Evolutionary conservation across 73 alveolate species (phyloP), one percentile per base, ranked within the genome.

Genomic region (Loxodes magnus): DNA sequence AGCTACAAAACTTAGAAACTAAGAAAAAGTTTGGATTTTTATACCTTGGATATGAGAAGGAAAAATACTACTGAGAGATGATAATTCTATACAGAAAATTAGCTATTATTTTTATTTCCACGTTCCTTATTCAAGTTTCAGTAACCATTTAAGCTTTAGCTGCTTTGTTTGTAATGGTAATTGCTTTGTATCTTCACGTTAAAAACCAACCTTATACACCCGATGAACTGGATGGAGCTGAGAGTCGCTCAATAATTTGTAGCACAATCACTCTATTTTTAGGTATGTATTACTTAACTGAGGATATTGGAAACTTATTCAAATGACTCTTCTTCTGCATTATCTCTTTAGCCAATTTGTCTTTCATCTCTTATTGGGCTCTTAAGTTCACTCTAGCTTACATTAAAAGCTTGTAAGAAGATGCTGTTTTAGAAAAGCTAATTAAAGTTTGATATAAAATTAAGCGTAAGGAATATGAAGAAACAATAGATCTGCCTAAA

Each of bases 51-150:
- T 59, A 51, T 50, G n/a, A 59, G 21, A 23, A 43, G 17, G 38
- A 51, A 23, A 54, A 36, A 0, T 59, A 6, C 16, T 59, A 59
- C 17, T 59, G 74, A 67, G 74, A 59, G 28, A 28, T 59, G 14
- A 4, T 49, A 0, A 59, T 26, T 12, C 21, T 59, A 56, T 22
- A n/a, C 16, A 17, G 66, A 29, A 59, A 59, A 28, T 4, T 59
- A 9, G 12, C 22, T 19, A 59, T 59, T 1, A 59, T 50, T 10
- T 10, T 5, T 17, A 5, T 9, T 7, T 4, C 57, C 6, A 54
- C 33, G 5, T 30, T 50, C 16, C 29, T 30, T 30, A 24, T 7
- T 14, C 6, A 5, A 4, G 7, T 6, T 15, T 5, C 56, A 30
- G 60, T 30, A 5, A 4, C 5, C 5, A 9, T 30, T 50, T 54